Percentiles rank a stretch among this genome's conserved stretches.
Conservation (phyloP, 1,284 basidiomycete genomes). For the Hypsizygus ulmarius region DNA sequence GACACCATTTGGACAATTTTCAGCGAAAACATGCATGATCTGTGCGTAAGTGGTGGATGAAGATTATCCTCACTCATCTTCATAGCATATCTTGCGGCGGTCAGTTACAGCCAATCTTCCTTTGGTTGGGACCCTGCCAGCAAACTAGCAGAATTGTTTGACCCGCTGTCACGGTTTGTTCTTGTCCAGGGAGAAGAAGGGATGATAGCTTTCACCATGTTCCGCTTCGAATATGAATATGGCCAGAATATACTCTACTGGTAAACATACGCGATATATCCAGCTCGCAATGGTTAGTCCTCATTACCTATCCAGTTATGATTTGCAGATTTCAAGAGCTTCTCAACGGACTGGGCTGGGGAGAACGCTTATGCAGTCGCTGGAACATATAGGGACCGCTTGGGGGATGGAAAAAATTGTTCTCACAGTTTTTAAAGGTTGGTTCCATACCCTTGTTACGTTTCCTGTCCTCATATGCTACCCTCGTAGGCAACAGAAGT, state of each 20-base stretch:
- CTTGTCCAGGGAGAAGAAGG: conserved; percentile 33
- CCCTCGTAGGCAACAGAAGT: conserved; percentile 45
- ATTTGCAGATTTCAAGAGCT: conserved; percentile 54
- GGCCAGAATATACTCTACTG: conserved; percentile 63
- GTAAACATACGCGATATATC: conserved; percentile 38
- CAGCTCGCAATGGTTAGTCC: neutral
- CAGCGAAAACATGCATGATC: conserved; percentile 53
- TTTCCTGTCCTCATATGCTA: conserved; percentile 1
- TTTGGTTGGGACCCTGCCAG: conserved; percentile 62
- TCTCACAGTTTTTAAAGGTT: conserved; percentile 73
- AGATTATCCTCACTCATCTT: neutral
- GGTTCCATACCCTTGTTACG: neutral
- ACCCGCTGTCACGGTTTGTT: conserved; percentile 57
- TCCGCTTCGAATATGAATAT: conserved; percentile 70
- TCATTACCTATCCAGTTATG: conserved; percentile 52
- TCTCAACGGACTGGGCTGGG: conserved; percentile 57
- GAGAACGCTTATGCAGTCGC: conserved; percentile 43
- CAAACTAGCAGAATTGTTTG: conserved; percentile 62
- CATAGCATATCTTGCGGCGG: neutral
- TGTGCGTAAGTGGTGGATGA: conserved; percentile 35
- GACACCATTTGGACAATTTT: conserved; percentile 52
- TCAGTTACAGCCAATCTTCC: conserved; percentile 54
- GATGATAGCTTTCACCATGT: conserved; percentile 56
- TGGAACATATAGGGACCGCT: conserved; percentile 48
- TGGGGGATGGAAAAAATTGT: conserved; percentile 65